Percentiles rank a stretch among this genome's conserved stretches.
These are phyloP conservation scores for Diaporthe sp. DNA, from an alignment of 2,329 filamentous ascomycete genomes.

Conservation along the genomic window DNA sequence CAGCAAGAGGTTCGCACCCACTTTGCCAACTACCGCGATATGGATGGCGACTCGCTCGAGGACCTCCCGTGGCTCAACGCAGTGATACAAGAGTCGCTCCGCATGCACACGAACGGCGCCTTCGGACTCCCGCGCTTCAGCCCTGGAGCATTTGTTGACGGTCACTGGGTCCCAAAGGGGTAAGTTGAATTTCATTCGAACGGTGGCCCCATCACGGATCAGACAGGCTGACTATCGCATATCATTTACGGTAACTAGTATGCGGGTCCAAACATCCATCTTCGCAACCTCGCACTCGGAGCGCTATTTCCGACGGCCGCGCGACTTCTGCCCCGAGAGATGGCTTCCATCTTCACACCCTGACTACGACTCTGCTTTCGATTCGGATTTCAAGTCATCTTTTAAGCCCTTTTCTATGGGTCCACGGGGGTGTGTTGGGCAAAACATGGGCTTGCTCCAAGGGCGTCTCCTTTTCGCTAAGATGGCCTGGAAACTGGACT, in stretches of 20 bases:
- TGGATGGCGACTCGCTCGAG: neutral
- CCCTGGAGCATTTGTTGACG: neutral
- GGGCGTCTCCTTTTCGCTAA: neutral
- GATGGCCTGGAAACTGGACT: neutral
- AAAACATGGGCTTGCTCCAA: neutral
- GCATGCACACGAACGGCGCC: neutral
- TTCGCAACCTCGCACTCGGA: neutral
- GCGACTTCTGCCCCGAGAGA: neutral
- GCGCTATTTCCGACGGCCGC: neutral
- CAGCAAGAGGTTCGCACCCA: neutral
- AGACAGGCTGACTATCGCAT: neutral
- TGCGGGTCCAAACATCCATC: constrained; percentile 5
- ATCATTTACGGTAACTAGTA: neutral
- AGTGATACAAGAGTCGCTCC: neutral
- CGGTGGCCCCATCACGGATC: too few species aligned
- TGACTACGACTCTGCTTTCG: neutral
- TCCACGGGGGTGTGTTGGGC: neutral
- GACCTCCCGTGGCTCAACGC: neutral
- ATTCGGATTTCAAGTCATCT: neutral
- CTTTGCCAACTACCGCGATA: neutral
- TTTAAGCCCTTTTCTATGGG: neutral
- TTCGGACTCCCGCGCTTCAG: neutral
- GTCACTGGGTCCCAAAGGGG: neutral
- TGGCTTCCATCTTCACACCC: neutral
- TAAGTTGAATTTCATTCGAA: neutral